phyloP scores from a whole-genome alignment of 1,139 yeast genomes.

The Citeromyces hawaiiensis region DNA sequence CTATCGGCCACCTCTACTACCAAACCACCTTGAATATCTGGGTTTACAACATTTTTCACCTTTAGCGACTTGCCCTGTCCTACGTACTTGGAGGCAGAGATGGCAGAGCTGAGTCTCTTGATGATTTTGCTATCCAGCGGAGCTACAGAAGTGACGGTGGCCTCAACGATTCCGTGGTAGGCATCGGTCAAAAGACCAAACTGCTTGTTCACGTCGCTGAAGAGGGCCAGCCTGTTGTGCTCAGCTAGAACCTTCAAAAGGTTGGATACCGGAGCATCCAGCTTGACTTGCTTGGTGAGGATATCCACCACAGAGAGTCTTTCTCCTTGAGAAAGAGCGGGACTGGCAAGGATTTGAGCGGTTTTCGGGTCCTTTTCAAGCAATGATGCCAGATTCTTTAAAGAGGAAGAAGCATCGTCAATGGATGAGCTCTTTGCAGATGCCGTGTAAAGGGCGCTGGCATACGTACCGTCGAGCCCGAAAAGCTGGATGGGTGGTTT shows the following conservation, averaged over 20 bases:
- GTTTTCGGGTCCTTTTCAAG: constrained; percentile 55
- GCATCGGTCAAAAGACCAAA: constrained; percentile 78
- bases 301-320: constrained; percentile 60
- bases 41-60: constrained; percentile 71
- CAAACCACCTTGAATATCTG: constrained; percentile 92
- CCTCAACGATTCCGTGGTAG: constrained; percentile 84
- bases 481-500: constrained; percentile 90
- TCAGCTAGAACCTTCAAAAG: constrained; percentile 80
- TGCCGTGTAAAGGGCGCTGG: constrained; percentile 88
- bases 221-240: constrained; percentile 80
- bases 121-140: constrained; percentile 76
- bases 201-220: constrained; percentile 54
- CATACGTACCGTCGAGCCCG: constrained; percentile 95
- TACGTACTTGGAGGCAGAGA: constrained; percentile 67
- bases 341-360: constrained; percentile 54
- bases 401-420: constrained; percentile 58
- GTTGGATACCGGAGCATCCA: constrained; percentile 70
- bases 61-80: constrained; percentile 80
- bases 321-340: constrained; percentile 69
- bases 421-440: constrained; percentile 74
- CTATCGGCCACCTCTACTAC: constrained; percentile 94
- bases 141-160: constrained; percentile 80
- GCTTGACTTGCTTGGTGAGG: constrained; percentile 38
- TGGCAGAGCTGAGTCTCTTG: constrained; percentile 67
- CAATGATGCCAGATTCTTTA: constrained; percentile 42